These are phyloP conservation scores for Tulasnella sp. DNA, from an alignment of 768 basidiomycete species.

Conservation along the genomic window DNA sequence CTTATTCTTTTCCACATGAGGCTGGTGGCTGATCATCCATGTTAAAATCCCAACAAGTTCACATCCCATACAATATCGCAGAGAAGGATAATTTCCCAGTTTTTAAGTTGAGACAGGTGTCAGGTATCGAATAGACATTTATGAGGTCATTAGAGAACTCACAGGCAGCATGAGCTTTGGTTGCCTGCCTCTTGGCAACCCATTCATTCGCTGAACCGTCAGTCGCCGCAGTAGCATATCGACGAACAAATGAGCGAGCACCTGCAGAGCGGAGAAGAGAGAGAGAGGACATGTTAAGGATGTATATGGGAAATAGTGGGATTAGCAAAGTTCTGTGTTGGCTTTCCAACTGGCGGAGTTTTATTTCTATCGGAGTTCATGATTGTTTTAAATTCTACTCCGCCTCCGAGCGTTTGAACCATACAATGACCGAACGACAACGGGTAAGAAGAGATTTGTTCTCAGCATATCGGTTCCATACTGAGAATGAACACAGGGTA, in stretches of 20 bases:
- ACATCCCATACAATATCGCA: conserved; percentile 15
- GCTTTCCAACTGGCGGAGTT: background rate
- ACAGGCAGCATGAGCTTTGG: conserved; percentile 57
- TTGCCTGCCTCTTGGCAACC: conserved; percentile 40
- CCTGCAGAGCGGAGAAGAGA: background rate
- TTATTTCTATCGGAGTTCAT: background rate
- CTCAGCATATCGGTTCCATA: conserved; percentile 2
- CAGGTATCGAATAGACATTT: background rate
- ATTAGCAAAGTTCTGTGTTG: background rate
- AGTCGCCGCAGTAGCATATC: no score
- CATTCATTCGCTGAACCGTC: no score
- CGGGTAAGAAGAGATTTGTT: conserved; percentile 15
- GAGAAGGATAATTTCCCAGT: conserved; percentile 8
- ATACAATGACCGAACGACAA: conserved; percentile 17
- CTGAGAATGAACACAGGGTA: conserved; percentile 40
- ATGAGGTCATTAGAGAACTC: conserved; percentile 17
- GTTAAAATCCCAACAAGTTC: no score
- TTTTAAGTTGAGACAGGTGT: background rate
- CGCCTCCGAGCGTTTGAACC: conserved; percentile 7
- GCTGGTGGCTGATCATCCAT: conserved; percentile 65
- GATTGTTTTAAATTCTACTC: conserved; percentile 10
- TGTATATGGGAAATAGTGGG: background rate
- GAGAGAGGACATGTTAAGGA: background rate
- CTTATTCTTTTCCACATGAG: conserved; percentile 82
- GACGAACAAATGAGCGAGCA: background rate